These are phyloP conservation scores for Ceratocystis alfenasii DNA, from an alignment of 2,329 filamentous ascomycete genomes.

Conservation along the genomic window DNA sequence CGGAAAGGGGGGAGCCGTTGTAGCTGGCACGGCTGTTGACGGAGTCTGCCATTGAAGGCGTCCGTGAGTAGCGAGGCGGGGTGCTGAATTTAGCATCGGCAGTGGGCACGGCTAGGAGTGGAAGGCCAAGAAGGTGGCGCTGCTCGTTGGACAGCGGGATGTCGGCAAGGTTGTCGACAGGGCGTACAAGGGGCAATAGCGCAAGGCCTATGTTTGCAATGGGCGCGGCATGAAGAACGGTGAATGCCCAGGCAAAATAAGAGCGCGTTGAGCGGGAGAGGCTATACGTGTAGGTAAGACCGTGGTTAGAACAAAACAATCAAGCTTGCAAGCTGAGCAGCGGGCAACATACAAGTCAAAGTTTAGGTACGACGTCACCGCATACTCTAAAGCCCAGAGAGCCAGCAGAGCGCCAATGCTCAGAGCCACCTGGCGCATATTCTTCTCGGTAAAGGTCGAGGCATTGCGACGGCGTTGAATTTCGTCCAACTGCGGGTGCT, in stretches of 20 bases:
- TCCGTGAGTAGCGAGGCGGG: conserved; percentile 74
- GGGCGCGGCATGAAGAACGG: conserved; percentile 43
- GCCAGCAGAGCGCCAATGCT: conserved; percentile 45
- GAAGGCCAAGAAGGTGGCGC: conserved; percentile 61
- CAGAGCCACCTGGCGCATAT: conserved; percentile 56
- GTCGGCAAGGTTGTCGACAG: conserved; percentile 66
- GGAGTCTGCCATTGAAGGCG: conserved; percentile 52
- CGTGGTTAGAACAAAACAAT: conserved; percentile 14
- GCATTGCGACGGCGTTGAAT: conserved; percentile 71
- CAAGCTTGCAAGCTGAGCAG: background rate
- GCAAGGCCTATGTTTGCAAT: conserved; percentile 60
- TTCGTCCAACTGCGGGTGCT: conserved; percentile 77
- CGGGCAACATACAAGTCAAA: conserved; percentile 32
- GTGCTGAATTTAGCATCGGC: conserved; percentile 58
- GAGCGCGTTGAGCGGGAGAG: conserved; percentile 17
- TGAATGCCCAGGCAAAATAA: conserved; percentile 33
- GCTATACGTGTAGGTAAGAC: conserved; percentile 1
- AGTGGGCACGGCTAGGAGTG: conserved; percentile 53
- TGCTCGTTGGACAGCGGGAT: conserved; percentile 74
- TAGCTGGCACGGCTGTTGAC: conserved; percentile 48
- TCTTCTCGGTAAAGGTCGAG: conserved; percentile 65
- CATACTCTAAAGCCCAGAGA: conserved; percentile 31
- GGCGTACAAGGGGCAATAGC: conserved; percentile 58
- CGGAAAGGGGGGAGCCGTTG: conserved; percentile 46
- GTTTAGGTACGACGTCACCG: conserved; percentile 31